Evolutionary conservation across 2,329 filamentous ascomycete genomes (phyloP), one percentile per base, ranked within the genome.

Genomic region (Chaetomium olivaceum): DNA sequence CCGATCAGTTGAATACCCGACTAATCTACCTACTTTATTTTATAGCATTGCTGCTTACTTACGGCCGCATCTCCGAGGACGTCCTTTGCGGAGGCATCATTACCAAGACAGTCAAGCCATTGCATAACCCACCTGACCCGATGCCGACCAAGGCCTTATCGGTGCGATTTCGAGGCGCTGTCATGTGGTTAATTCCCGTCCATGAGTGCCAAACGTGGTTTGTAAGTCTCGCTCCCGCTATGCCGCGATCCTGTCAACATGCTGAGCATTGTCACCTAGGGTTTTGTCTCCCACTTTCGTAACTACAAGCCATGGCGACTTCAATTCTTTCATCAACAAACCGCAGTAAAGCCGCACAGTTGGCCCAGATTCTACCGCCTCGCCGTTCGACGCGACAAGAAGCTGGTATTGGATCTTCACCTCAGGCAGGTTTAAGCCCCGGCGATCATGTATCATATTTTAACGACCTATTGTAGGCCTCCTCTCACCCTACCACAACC

Each of bases 191-290:
- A 1, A 69, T 82, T 11, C 71, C 75, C 2, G 65, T 77, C 3
- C 70, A 77, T 19, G 75, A 81, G 56, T 82, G 80, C 60, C 71
- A 73, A 29, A 80, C 78, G 0, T 83, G 80, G 80, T 79, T 82
- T 77, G 79, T 81, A 71, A 0, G 57, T 58, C 39, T 7, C 39
- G 2, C 4, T 2, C 14, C 16, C 39, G 39, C 21, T 43, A 21
- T 39, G 4, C 2, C 5, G 23, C 2, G 23, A 11, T 11, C 1
- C 4, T 4, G 12, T 5, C 25, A 23, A 5, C 3, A 14, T 50
- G n/a, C 27, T 62, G 5, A 62, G 1, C 31, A 6, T n/a, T 9
- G 3, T 39, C 2, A 0, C 12, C 0, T 25, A 73, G 80, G 71
- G 71, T 3, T 82, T 82, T 55, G 50, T 80, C 2, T 74, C 78